These are phyloP conservation scores for Mercurialis annua DNA, from an alignment of 345 rosid genomes.

Conservation along the genomic window DNA sequence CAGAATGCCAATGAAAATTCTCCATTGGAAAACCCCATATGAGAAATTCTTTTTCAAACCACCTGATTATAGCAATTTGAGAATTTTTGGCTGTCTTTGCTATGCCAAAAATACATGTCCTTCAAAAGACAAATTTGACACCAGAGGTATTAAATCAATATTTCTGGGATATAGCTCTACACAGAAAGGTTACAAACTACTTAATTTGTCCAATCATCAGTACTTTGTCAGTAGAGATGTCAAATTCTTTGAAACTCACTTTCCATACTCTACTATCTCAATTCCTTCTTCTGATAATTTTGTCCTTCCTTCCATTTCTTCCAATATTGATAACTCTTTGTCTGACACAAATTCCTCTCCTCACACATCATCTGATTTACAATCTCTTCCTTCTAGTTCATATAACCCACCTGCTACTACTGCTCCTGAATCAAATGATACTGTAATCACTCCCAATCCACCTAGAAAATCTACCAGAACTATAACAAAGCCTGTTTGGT, in stretches of 20 bases:
- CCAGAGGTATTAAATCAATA: neutral
- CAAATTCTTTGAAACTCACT: neutral
- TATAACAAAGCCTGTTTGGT: too few species aligned
- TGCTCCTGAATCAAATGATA: too few species aligned
- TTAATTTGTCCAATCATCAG: neutral
- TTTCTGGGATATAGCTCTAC: neutral
- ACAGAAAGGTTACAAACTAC: neutral
- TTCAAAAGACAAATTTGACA: neutral
- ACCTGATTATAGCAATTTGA: neutral
- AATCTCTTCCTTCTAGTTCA: too few species aligned
- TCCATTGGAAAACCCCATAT: neutral
- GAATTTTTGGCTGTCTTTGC: neutral
- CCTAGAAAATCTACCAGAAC: too few species aligned
- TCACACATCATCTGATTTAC: too few species aligned
- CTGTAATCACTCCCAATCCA: too few species aligned
- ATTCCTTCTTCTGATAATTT: too few species aligned
- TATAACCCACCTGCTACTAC: too few species aligned
- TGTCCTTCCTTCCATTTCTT: too few species aligned
- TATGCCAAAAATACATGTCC: neutral
- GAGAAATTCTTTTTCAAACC: neutral
- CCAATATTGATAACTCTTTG: neutral
- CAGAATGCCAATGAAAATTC: neutral
- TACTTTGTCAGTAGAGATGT: neutral
- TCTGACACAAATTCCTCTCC: neutral
- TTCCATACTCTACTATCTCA: too few species aligned